Percentiles rank a stretch among this genome's conserved stretches.
Evolutionary conservation across 495 filamentous ascomycete genomes (phyloP).

Genomic region (Aspergillus baeticus): DNA sequence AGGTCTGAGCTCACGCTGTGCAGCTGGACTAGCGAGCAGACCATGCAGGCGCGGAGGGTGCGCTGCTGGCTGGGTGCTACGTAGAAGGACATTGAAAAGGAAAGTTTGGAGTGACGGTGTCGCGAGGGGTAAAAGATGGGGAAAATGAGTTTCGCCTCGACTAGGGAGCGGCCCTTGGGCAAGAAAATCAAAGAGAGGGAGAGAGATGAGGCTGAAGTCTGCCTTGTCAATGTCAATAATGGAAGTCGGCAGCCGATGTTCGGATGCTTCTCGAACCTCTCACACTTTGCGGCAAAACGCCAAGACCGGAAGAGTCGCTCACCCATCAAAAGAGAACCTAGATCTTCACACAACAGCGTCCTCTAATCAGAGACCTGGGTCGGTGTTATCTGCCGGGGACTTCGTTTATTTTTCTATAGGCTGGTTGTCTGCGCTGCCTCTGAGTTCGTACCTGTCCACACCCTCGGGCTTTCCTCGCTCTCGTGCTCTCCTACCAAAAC

Average conservation of each 20-base stretch:
- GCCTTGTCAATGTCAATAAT: background rate
- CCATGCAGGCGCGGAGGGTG: conserved; percentile 94
- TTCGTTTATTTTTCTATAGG: background rate
- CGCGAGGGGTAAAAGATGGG: background rate
- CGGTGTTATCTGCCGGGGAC: background rate
- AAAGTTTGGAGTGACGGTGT: background rate
- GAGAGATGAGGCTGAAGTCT: background rate
- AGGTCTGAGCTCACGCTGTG: conserved; percentile 54
- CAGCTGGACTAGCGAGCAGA: conserved; percentile 88
- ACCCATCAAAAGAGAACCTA: conserved; percentile 5
- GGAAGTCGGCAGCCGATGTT: conserved; percentile 8
- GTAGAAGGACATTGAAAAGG: conserved; percentile 45
- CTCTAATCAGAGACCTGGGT: background rate
- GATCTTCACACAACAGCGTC: background rate
- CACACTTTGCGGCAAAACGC: conserved; percentile 20
- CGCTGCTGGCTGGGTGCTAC: conserved; percentile 68
- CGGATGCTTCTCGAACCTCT: conserved; percentile 21
- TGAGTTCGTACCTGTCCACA: background rate
- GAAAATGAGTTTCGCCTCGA: background rate
- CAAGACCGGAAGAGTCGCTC: conserved; percentile 22
- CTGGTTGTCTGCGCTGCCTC: background rate
- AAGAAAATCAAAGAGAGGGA: background rate
- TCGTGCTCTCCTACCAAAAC: conserved; percentile 33
- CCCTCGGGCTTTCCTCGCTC: conserved; percentile 19
- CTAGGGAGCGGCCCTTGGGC: background rate